Conservation (phyloP, 371 early-diverging fungal genomes). For the Rhizopus microsporus region DNA sequence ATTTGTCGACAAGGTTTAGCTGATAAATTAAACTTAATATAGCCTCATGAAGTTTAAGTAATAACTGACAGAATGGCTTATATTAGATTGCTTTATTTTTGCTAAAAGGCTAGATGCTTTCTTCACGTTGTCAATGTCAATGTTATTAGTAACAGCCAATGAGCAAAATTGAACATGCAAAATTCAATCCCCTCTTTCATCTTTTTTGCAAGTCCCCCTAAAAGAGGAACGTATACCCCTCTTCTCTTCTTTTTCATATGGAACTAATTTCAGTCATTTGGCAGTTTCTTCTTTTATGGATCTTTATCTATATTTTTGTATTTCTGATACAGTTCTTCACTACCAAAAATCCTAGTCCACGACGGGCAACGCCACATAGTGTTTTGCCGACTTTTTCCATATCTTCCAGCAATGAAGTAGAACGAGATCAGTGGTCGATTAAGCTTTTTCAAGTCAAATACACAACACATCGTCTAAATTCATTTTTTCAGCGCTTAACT, state of each 20-base stretch:
- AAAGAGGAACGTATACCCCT: conserved; percentile 78
- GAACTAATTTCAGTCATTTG: conserved; percentile 34
- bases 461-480: conserved; percentile 59
- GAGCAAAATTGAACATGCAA: too few relatives aligned
- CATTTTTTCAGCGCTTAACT: conserved; percentile 48
- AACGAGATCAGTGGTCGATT: conserved; percentile 43
- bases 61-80: too few relatives aligned
- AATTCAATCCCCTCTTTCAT: too few relatives aligned
- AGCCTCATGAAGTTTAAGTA: too few relatives aligned
- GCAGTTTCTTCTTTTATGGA: conserved; percentile 44
- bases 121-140: too few relatives aligned
- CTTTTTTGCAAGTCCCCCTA: conserved; percentile 57
- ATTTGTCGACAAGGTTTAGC: too few relatives aligned
- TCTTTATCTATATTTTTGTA: conserved; percentile 33
- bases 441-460: conserved; percentile 59
- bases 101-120: too few relatives aligned
- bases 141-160: too few relatives aligned
- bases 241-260: conserved; percentile 53
- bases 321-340: conserved; percentile 32
- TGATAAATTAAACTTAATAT: too few relatives aligned
- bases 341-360: conserved; percentile 8
- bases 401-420: conserved; percentile 7
- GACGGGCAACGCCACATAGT: conserved; percentile 12
- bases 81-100: too few relatives aligned
- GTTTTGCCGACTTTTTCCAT: conserved; percentile 28